Percentiles rank a stretch among this genome's conserved stretches.
These are phyloP conservation scores for Ganoderma sp. DNA, from an alignment of 1,284 basidiomycete genomes.

Conservation along the genomic window DNA sequence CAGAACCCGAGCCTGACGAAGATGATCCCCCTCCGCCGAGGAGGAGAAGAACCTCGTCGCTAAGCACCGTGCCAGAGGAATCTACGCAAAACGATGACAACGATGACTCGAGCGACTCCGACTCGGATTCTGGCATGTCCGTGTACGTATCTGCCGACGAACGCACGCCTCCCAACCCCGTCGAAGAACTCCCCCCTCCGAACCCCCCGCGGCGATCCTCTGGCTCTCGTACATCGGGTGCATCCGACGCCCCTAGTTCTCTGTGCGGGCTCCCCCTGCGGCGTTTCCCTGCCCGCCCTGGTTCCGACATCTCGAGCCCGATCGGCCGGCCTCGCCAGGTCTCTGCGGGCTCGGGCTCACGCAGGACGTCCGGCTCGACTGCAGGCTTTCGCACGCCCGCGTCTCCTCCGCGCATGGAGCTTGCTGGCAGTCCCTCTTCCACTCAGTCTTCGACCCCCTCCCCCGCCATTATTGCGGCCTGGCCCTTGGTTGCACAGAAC, in stretches of 20 bases:
- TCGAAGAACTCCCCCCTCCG: neutral
- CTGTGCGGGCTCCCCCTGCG: slow-evolving; percentile 7
- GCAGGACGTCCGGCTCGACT: slow-evolving; percentile 9
- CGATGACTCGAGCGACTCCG: slow-evolving; percentile 2
- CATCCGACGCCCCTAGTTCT: slow-evolving; percentile 23
- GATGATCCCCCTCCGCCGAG: neutral
- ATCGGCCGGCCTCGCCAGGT: slow-evolving; percentile 11
- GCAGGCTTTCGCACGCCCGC: neutral
- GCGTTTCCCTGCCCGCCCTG: slow-evolving; percentile 20
- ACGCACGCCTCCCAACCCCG: neutral
- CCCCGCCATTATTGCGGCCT: neutral
- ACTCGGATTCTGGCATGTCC: slow-evolving; percentile 6
- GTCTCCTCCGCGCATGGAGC: neutral
- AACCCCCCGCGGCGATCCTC: slow-evolving; percentile 11
- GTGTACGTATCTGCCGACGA: slow-evolving; percentile 23
- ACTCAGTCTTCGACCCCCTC: neutral
- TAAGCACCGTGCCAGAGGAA: slow-evolving; percentile 8
- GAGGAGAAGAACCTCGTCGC: neutral
- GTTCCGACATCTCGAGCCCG: slow-evolving; percentile 19
- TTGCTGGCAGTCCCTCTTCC: neutral
- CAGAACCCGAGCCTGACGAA: neutral
- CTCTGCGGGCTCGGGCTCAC: slow-evolving; percentile 18
- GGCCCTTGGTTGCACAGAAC: slow-evolving; percentile 18
- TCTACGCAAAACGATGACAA: neutral
- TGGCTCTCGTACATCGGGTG: slow-evolving; percentile 18